phyloP scores from a whole-genome alignment of 2,329 filamentous ascomycete species.

The Nannizziopsis barbatae region DNA sequence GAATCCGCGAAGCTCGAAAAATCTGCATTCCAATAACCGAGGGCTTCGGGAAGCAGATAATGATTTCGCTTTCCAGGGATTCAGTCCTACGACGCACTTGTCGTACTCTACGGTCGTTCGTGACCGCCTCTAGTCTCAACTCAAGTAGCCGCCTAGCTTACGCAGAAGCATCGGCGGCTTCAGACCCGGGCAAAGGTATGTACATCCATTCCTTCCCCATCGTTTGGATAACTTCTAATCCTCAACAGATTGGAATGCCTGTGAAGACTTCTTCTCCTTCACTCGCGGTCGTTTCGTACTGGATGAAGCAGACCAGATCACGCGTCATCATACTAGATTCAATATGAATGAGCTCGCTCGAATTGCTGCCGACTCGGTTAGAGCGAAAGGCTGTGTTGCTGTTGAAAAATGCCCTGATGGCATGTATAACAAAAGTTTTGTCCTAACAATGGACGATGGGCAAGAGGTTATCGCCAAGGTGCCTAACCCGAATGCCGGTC shows the following conservation, averaged over 20 bases:
- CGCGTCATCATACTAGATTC: constrained; percentile 17
- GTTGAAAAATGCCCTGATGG: constrained; percentile 15
- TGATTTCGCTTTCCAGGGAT: neutral
- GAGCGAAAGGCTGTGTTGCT: constrained; percentile 22
- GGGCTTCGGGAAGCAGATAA: too few relatives aligned
- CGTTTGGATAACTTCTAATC: neutral
- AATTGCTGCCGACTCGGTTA: constrained; percentile 22
- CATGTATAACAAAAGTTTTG: constrained; percentile 19
- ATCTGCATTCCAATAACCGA: too few relatives aligned
- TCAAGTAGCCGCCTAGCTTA: neutral
- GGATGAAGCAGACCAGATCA: constrained; percentile 4
- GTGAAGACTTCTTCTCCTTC: constrained; percentile 4
- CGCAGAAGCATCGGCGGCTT: neutral
- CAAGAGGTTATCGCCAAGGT: constrained; percentile 11
- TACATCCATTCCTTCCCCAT: neutral
- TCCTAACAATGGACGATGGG: constrained; percentile 12
- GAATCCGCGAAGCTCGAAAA: too few relatives aligned
- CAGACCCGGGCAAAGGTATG: neutral
- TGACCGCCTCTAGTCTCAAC: neutral
- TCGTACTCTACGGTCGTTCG: neutral
- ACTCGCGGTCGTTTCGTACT: constrained; percentile 9
- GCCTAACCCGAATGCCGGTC: constrained; percentile 11
- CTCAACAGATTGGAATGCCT: neutral
- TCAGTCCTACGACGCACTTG: neutral
- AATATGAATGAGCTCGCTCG: constrained; percentile 26